Percentiles rank a stretch among this genome's conserved stretches.
phyloP scores from a whole-genome alignment of 768 basidiomycete species.

The Tulasnella sp. region DNA sequence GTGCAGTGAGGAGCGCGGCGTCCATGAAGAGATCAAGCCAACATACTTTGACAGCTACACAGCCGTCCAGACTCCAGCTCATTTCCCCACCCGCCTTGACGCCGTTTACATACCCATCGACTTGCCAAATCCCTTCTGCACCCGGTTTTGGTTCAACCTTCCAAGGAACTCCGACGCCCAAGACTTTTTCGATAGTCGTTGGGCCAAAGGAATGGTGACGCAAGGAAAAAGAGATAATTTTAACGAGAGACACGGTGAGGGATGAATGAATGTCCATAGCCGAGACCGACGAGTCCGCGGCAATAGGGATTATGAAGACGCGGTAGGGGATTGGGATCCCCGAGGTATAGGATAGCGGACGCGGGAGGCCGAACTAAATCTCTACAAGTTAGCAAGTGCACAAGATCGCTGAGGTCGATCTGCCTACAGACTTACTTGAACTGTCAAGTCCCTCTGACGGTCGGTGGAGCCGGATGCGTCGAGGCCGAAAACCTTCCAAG shows the following conservation, averaged over 20 bases:
- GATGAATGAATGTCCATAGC: background rate
- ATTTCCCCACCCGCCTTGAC: background rate
- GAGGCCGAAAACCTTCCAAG: constrained; percentile 12
- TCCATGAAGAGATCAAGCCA: background rate
- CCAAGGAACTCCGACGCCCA: background rate
- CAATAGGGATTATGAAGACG: background rate
- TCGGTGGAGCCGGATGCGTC: background rate
- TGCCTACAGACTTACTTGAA: background rate
- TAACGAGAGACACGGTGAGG: background rate
- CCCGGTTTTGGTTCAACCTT: background rate
- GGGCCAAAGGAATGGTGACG: background rate
- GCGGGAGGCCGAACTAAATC: constrained; percentile 11
- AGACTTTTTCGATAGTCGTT: background rate
- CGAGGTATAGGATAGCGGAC: background rate
- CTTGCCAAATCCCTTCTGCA: background rate
- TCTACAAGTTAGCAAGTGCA: background rate
- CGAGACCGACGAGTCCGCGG: background rate
- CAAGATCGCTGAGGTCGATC: background rate
- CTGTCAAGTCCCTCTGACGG: background rate
- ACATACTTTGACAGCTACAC: background rate
- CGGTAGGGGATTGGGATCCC: background rate
- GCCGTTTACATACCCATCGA: background rate
- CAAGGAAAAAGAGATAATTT: background rate
- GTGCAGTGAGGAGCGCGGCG: background rate
- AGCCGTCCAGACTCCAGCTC: background rate